A percentile compares a stretch with the other conserved stretches of the same genome.
phyloP scores from a whole-genome alignment of 2,329 filamentous ascomycete species.

The Fusarium aywerte region DNA sequence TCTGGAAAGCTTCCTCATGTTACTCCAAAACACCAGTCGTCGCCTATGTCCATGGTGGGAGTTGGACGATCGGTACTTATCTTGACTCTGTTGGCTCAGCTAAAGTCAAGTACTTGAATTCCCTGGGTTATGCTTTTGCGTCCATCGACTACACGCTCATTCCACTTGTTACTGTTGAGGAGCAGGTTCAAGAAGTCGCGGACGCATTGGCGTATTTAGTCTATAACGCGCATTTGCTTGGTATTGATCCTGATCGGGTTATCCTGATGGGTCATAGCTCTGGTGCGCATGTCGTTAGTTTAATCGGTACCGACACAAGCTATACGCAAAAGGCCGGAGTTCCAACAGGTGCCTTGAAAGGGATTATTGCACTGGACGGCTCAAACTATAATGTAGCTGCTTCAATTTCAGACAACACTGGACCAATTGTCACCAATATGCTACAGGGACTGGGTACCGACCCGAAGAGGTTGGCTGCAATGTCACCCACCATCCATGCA shows the following conservation, averaged over 20 bases:
- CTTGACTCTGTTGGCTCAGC: slow-evolving; percentile 7
- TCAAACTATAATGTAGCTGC: slow-evolving; percentile 16
- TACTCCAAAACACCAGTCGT: not conserved
- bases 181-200: slow-evolving; percentile 13
- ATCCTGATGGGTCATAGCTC: slow-evolving; percentile 18
- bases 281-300: not conserved
- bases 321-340: not conserved
- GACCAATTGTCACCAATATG: slow-evolving; percentile 5
- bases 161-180: not conserved
- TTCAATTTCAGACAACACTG: slow-evolving; percentile 1
- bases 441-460: not conserved
- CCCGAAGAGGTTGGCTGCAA: not conserved
- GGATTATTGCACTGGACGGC: not conserved
- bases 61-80: slow-evolving; percentile 11
- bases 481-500: slow-evolving; percentile 4
- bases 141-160: slow-evolving; percentile 6
- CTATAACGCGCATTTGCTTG: accelerated
- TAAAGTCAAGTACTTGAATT: slow-evolving; percentile 3
- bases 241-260: not conserved
- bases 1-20: not conserved
- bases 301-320: slow-evolving; percentile 3
- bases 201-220: not conserved
- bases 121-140: not conserved
- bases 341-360: accelerated
- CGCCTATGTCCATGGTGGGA: slow-evolving; percentile 2